Percentiles rank a stretch among this genome's conserved stretches.
Evolutionary conservation across 768 basidiomycete genomes (phyloP).

Genomic region (Daedaleopsis nitida): DNA sequence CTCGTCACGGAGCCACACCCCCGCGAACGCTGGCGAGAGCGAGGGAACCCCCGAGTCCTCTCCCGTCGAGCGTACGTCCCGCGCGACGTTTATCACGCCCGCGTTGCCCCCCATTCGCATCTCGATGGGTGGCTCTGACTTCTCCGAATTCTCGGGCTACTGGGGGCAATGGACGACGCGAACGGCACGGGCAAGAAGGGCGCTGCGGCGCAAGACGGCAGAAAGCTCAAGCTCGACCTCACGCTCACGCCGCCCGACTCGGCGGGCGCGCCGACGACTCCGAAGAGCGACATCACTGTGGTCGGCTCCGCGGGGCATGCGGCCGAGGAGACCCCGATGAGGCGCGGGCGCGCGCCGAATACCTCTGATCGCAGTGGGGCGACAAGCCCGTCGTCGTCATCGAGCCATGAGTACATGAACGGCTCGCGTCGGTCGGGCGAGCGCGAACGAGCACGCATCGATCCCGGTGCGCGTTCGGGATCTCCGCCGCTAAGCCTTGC

Average conservation of each 20-base stretch:
- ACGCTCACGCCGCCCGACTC: conserved; percentile 18
- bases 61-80: conserved; percentile 65
- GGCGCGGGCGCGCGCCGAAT: background rate
- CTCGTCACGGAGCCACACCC: conserved; percentile 48
- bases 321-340: conserved; percentile 27
- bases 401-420: conserved; percentile 28
- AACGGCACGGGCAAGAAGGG: conserved; percentile 28
- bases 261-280: conserved; percentile 22
- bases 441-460: conserved; percentile 10
- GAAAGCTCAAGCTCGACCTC: conserved; percentile 17
- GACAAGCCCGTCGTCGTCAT: conserved; percentile 21
- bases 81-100: conserved; percentile 81
- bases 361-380: conserved; percentile 5
- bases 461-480: background rate
- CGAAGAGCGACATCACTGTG: conserved; percentile 27
- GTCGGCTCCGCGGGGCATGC: conserved; percentile 6
- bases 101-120: conserved; percentile 91
- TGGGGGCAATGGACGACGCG: conserved; percentile 53
- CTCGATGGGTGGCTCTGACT: conserved; percentile 82
- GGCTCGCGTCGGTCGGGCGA: conserved; percentile 6
- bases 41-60: conserved; percentile 50
- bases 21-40: conserved; percentile 26
- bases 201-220: background rate
- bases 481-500: conserved; percentile 7
- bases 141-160: conserved; percentile 81